Evolutionary conservation across 495 filamentous ascomycete species (phyloP), one percentile per base, ranked within the genome.

Genomic region (Aspergillus olivimuriae): DNA sequence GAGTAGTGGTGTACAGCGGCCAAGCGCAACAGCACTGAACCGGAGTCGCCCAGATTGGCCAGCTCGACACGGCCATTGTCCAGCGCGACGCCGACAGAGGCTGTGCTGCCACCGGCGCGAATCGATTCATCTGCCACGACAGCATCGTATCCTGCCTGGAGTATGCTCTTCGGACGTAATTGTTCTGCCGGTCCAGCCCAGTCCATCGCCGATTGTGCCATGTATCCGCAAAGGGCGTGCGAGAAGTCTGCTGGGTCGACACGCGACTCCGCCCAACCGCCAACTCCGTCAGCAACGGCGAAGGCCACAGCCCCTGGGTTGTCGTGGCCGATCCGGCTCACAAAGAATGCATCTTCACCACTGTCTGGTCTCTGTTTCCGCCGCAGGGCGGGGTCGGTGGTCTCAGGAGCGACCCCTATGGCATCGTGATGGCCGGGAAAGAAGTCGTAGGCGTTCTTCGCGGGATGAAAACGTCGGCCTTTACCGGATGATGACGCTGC

Each of bases 31-130:
- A 94, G 80, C 17, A 96, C 77, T 58, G 87, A 96, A 39, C 91
- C 92, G n/a, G 89, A 95, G 65, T 98, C 92, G 47, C 92, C 92
- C n/a, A 98, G 71, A 60, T 98, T 98, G 30, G 92, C 94, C 39
- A 95, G 78, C 50, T 91, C 83, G 14, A 96, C 70, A 8, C 65
- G 71, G 12, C 92, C 94, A 51, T 86, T 73, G 1, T 72, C 69
- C 15, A 72, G 68, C 16, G 80, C 81, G 26, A 94, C 70, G 7
- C 82, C 92, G 4, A 99, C 78, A 38, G 84, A 86, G 12, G 91
- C 92, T 9, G 92, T 99, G 55, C 86, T 89, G 14, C 91, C 92
- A 32, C 92, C 92, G 2, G 86, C 94, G 6, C 62, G 59, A 50
- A 99, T 83, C 10, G 63, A 56, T 12, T 78, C 61, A 57, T 95